Percentiles rank a stretch among this genome's conserved stretches.
phyloP scores from a whole-genome alignment of 805 yeast species.

The Lipomyces yamanashiensis region DNA sequence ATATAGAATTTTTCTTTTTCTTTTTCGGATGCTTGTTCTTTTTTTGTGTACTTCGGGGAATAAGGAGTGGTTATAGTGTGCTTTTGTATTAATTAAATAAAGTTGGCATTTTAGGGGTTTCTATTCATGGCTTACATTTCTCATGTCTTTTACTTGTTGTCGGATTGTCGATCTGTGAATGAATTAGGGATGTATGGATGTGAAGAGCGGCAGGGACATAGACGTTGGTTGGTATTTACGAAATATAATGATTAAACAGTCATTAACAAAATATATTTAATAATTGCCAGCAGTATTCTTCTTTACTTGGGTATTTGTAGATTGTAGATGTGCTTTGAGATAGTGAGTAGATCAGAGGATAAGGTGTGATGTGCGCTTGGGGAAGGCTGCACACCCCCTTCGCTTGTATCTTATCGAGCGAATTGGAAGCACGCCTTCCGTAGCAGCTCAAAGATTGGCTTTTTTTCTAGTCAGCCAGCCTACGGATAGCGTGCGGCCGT shows the following conservation, averaged over 20 bases:
- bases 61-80: slow-evolving; percentile 32
- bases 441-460: background rate
- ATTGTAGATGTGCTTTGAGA: background rate
- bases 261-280: background rate
- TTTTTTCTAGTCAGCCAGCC: too few species aligned
- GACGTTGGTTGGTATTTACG: slow-evolving; percentile 14
- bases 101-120: slow-evolving; percentile 34
- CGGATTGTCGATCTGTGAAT: slow-evolving; percentile 3
- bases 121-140: slow-evolving; percentile 13
- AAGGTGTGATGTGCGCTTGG: background rate
- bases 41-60: slow-evolving; percentile 27
- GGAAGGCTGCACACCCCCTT: background rate
- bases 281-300: background rate
- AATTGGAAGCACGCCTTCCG: background rate
- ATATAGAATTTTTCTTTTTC: slow-evolving; percentile 22
- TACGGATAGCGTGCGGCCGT: background rate
- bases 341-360: background rate
- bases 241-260: slow-evolving; percentile 9
- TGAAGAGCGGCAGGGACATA: slow-evolving; percentile 13
- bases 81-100: slow-evolving; percentile 33
- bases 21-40: slow-evolving; percentile 12
- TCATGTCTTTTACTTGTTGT: slow-evolving; percentile 16
- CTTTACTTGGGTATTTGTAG: background rate
- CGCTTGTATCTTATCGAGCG: background rate
- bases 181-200: slow-evolving; percentile 12